Evolutionary conservation across 2,329 filamentous ascomycete genomes (phyloP).

Genomic region (Sclerotinia borealis): DNA sequence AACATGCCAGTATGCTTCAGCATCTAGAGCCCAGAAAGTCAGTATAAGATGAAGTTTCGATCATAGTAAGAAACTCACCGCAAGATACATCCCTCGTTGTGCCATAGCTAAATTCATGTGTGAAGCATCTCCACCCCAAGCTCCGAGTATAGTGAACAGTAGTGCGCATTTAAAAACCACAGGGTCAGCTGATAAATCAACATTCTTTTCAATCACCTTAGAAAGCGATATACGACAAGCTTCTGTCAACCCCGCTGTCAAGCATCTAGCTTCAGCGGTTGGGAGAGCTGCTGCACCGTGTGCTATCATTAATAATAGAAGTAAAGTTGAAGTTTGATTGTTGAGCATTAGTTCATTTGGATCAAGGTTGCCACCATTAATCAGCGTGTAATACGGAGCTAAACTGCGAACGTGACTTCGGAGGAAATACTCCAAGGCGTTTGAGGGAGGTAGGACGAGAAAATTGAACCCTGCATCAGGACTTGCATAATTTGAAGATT

Average conservation of each 20-base stretch:
- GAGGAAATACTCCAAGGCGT: conserved; percentile 62
- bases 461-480: conserved; percentile 51
- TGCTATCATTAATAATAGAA: conserved; percentile 67
- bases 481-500: conserved; percentile 28
- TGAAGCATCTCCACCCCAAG: conserved; percentile 73
- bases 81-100: conserved; percentile 66
- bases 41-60: background rate
- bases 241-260: conserved; percentile 62
- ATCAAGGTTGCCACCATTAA: conserved; percentile 54
- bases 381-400: conserved; percentile 59
- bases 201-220: conserved; percentile 65
- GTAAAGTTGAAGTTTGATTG: conserved; percentile 57
- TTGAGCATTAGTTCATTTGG: conserved; percentile 62
- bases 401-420: conserved; percentile 60
- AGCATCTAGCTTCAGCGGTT: conserved; percentile 56
- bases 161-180: conserved; percentile 59
- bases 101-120: conserved; percentile 73
- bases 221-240: conserved; percentile 67
- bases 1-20: conserved; percentile 63
- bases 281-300: conserved; percentile 63
- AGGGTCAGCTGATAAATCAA: conserved; percentile 60
- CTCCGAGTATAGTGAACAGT: conserved; percentile 61
- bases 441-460: conserved; percentile 58
- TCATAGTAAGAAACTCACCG: conserved; percentile 37
- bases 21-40: conserved; percentile 43